Conservation (phyloP, 228 moss, liverwort and hornwort genomes). For the Sphagnum magellanicum region DNA sequence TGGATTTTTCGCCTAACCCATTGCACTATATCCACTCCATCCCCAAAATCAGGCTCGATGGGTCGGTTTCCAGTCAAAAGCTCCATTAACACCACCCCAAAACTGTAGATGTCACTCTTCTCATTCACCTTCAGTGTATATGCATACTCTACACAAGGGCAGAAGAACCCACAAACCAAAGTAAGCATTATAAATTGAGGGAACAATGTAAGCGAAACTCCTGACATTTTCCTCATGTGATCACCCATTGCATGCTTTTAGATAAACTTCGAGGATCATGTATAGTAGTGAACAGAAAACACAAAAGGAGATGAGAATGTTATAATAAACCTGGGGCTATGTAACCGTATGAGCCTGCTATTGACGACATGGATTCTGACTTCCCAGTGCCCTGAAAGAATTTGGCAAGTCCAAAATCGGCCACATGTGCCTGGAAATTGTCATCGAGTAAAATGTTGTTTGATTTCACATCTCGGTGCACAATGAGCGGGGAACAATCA, state of each 20-base stretch:
- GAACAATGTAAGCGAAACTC: background rate
- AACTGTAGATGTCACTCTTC: conserved; percentile 72
- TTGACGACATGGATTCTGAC: conserved; percentile 61
- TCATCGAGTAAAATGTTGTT: conserved; percentile 62
- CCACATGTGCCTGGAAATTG: conserved; percentile 57
- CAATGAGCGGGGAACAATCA: conserved; percentile 54
- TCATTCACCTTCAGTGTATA: conserved; percentile 68
- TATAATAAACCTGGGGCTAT: conserved; percentile 46
- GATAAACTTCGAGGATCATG: background rate
- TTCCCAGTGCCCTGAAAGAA: conserved; percentile 47
- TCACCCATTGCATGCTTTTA: background rate
- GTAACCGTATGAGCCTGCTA: conserved; percentile 65
- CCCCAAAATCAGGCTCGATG: conserved; percentile 59
- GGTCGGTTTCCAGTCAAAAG: conserved; percentile 63
- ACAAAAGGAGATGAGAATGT: background rate
- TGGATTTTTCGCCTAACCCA: conserved; percentile 67
- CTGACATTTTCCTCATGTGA: background rate
- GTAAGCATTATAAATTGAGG: background rate
- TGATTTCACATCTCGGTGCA: conserved; percentile 63
- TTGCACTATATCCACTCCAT: conserved; percentile 61
- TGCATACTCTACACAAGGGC: conserved; percentile 44
- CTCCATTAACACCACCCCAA: conserved; percentile 65
- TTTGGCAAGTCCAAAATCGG: conserved; percentile 63
- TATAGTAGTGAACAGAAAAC: background rate
- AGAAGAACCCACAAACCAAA: background rate